Base-by-base conservation (phyloP, 331 rosid genomes). In the Malus hybrid region DNA sequence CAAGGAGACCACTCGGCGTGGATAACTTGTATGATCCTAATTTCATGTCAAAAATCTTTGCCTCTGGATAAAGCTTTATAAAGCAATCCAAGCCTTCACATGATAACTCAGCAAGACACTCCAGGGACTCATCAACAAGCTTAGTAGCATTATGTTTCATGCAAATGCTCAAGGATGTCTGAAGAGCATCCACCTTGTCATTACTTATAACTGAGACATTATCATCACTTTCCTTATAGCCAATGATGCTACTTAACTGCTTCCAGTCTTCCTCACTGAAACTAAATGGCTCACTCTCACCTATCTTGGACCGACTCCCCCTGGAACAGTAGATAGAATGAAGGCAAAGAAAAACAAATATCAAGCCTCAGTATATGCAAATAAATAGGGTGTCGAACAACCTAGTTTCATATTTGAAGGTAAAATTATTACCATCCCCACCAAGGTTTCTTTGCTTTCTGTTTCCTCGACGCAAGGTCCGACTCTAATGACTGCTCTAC, bases 131-230 rank as follows among this genome's bases (percentile, higher is more conserved):
- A 81, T 91, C 97, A 73, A 84, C 81, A 83, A 94, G 99, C 83
- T 83, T 94, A 27, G 99, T 84, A 69, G 99, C 99, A 90, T 90
- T 88, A 78, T 85, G 97, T 79, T 85, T 92, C 97, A 92, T 90
- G 85, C 83, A 89, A 81, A 94, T 80, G 79, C 80, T 88, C 84
- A 94, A 77, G 82, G 63, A 90, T 82, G 96, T 94, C 67, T 90
- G 87, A 79, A 94, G 87, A 76, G 86, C 85, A 82, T 94, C 99
- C 10, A 33, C 86, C 87, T 84, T 90, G 74, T 78, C 76, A 68
- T 32, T 81, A 68, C 77, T 72, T 71, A 80, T 71, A 79, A 71
- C 81, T 24, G 86, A 82, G 77, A 81, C 87, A 69, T 55, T 74
- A 68, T 87, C 95, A 50, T 86, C 96, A 27, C 85, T 88, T 85